Percentiles rank a stretch among this genome's conserved stretches.
These are phyloP conservation scores for Trichosanthes truncata DNA, from an alignment of 306 rosid species.

Conservation along the genomic window DNA sequence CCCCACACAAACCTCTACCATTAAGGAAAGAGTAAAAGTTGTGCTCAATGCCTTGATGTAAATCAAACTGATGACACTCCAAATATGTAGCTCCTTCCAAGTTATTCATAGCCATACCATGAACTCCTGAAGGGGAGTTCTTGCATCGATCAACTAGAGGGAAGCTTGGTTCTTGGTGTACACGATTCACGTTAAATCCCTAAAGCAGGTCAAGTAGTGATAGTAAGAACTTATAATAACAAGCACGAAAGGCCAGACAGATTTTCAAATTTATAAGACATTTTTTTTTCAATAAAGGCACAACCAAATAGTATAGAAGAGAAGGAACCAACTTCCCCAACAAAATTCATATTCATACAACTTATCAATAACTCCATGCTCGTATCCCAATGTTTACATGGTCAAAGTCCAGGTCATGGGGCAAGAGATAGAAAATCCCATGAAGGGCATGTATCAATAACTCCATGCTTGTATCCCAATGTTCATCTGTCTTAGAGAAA, in stretches of 20 bases:
- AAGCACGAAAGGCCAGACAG: background rate
- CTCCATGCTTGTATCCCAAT: constrained; percentile 3
- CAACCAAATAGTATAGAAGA: background rate
- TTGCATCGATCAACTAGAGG: constrained; percentile 61
- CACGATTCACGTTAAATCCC: constrained; percentile 46
- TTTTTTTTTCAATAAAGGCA: background rate
- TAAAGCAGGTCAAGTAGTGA: constrained; percentile 24
- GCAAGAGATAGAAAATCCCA: constrained; percentile 7
- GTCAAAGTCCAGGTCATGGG: background rate
- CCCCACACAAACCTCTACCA: constrained; percentile 41
- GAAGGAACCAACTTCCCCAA: constrained; percentile 11
- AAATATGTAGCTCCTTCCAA: constrained; percentile 53
- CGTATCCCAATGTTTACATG: no score
- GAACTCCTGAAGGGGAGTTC: constrained; percentile 46
- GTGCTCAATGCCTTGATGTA: constrained; percentile 46
- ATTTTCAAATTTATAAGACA: background rate
- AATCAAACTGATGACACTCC: constrained; percentile 65
- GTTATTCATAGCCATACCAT: constrained; percentile 36
- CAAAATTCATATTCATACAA: constrained; percentile 2
- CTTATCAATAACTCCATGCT: no score
- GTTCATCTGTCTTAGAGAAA: constrained; percentile 1
- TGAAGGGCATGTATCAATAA: background rate
- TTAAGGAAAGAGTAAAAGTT: constrained; percentile 43
- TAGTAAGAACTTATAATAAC: background rate
- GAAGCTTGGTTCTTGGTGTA: constrained; percentile 55